Percentiles rank a stretch among this genome's conserved stretches.
phyloP scores from a whole-genome alignment of 805 yeast genomes.

The Ogataea chonburiensis region DNA sequence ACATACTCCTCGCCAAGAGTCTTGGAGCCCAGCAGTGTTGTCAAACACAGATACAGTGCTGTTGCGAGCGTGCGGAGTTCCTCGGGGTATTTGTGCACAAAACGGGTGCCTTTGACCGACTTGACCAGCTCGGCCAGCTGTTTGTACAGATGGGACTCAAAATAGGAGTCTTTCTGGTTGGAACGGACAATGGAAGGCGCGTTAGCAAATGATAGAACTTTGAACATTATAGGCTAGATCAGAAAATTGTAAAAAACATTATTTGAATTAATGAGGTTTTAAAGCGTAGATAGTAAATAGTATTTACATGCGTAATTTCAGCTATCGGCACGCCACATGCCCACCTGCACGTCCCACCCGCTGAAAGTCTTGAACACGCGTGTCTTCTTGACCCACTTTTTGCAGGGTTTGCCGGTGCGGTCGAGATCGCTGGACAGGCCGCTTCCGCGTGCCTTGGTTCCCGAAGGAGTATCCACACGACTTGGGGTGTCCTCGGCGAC shows the following conservation, averaged over 20 bases:
- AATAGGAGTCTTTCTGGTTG: constrained; percentile 83
- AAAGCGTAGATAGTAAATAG: constrained; percentile 4
- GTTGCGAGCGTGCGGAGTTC: constrained; percentile 60
- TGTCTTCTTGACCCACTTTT: constrained; percentile 19
- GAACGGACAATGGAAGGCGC: constrained; percentile 92
- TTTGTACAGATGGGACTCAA: constrained; percentile 52
- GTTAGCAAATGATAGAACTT: constrained; percentile 64
- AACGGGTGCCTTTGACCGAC: constrained; percentile 58
- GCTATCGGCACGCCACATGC: constrained; percentile 22
- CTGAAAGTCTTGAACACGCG: constrained; percentile 29
- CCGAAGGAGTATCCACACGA: constrained; percentile 22
- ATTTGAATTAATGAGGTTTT: neutral
- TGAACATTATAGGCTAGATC: constrained; percentile 9
- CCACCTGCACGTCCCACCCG: constrained; percentile 26
- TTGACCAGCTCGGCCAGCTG: constrained; percentile 59
- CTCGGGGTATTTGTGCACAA: constrained; percentile 59
- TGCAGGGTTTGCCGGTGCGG: constrained; percentile 21
- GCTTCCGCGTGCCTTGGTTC: constrained; percentile 19
- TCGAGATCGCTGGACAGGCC: constrained; percentile 29
- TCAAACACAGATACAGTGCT: constrained; percentile 63
- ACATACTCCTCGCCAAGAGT: constrained; percentile 96
- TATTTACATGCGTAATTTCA: neutral
- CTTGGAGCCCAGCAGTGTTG: constrained; percentile 72
- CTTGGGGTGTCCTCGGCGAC: constrained; percentile 17
- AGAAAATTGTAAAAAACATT: neutral